These are phyloP conservation scores for Colletotrichum sp. DNA, from an alignment of 2,329 filamentous ascomycete genomes.

Conservation along the genomic window DNA sequence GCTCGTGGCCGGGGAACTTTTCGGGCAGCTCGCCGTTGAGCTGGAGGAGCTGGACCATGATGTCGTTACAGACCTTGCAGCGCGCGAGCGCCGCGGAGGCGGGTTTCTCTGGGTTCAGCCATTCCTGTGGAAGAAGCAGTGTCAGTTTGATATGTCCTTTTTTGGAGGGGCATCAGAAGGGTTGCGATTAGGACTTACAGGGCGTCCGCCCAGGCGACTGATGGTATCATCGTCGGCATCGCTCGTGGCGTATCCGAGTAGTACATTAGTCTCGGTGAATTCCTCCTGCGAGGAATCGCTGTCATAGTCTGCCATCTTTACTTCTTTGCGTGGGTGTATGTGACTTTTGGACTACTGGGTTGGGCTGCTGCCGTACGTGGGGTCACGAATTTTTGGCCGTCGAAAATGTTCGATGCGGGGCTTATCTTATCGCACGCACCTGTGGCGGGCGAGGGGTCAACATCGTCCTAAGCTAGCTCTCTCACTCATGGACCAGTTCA, in stretches of 20 bases:
- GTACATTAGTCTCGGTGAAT: constrained; percentile 82
- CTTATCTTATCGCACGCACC: constrained; percentile 30
- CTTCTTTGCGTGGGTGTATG: not conserved
- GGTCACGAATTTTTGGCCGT: constrained; percentile 42
- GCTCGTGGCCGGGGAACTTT: constrained; percentile 83
- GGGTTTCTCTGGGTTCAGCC: constrained; percentile 75
- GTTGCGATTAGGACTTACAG: constrained; percentile 62
- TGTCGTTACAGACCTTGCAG: constrained; percentile 85
- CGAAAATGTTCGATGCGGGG: constrained; percentile 31
- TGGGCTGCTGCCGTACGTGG: constrained; percentile 27
- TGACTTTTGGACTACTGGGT: not conserved
- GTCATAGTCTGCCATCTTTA: constrained; percentile 77
- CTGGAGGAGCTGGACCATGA: constrained; percentile 87
- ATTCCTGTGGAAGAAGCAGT: constrained; percentile 63
- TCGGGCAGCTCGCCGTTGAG: constrained; percentile 90
- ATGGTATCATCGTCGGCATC: constrained; percentile 82
- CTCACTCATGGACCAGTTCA: not conserved
- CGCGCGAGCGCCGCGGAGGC: constrained; percentile 79
- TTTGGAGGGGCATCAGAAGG: not conserved
- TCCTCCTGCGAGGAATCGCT: constrained; percentile 72
- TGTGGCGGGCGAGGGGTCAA: not conserved
- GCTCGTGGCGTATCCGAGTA: constrained; percentile 86
- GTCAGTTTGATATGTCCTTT: not conserved
- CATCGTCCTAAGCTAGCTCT: not conserved
- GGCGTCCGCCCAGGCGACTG: constrained; percentile 85